Evolutionary conservation across 768 basidiomycete genomes (phyloP).

Genomic region (Lanmaoa pseudosensibilis): DNA sequence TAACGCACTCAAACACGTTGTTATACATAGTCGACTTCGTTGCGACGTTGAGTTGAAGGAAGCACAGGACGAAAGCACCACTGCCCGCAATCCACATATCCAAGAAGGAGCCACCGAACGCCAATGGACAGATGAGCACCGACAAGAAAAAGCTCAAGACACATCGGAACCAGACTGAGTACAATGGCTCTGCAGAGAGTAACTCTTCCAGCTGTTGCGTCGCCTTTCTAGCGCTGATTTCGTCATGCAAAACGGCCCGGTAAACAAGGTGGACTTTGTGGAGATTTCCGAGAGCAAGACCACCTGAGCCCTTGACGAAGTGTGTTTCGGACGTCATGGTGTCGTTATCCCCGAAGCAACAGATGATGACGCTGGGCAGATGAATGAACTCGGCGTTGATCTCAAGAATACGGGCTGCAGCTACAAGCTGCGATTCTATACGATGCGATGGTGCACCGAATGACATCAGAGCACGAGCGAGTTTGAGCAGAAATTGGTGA

Average conservation of each 20-base stretch:
- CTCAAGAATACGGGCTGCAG: conserved; percentile 86
- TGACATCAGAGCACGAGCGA: conserved; percentile 85
- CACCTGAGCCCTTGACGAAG: conserved; percentile 77
- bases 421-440: conserved; percentile 87
- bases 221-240: conserved; percentile 80
- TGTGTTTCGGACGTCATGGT: conserved; percentile 89
- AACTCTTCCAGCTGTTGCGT: conserved; percentile 61
- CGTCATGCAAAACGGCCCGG: conserved; percentile 87
- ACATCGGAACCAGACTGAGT: conserved; percentile 61
- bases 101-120: conserved; percentile 79
- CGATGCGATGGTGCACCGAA: conserved; percentile 93
- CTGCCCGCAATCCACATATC: conserved; percentile 83
- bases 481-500: conserved; percentile 82
- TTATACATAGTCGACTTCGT: conserved; percentile 79
- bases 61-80: conserved; percentile 65
- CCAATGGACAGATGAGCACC: conserved; percentile 77
- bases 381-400: conserved; percentile 92
- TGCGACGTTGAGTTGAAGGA: conserved; percentile 73
- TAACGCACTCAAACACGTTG: conserved; percentile 81
- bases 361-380: conserved; percentile 77
- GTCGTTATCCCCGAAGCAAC: conserved; percentile 86
- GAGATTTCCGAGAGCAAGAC: conserved; percentile 79
- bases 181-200: conserved; percentile 63
- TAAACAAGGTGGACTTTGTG: conserved; percentile 86
- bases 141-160: conserved; percentile 69